phyloP scores from a whole-genome alignment of 176 grass and related monocot genomes.

The Rhynchospora tenuis region DNA sequence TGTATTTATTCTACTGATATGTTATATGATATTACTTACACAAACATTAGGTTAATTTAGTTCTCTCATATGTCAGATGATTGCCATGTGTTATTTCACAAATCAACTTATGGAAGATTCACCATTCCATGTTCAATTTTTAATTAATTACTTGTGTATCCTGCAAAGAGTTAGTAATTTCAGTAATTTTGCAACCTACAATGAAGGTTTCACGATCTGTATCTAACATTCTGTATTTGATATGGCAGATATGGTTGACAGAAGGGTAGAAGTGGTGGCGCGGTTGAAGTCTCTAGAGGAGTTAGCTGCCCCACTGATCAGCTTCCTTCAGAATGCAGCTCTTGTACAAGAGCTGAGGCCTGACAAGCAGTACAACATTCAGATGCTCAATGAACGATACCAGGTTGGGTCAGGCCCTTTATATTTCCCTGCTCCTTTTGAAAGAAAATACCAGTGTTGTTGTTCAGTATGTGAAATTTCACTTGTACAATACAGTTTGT shows the following conservation, averaged over 20 bases:
- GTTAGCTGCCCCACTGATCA: conserved; percentile 54
- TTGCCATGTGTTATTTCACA: neutral
- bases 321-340: conserved; percentile 59
- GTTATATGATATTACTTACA: neutral
- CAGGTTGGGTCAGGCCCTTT: conserved; percentile 30
- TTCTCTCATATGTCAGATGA: neutral
- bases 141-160: neutral
- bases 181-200: neutral
- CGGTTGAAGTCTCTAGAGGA: conserved; percentile 63
- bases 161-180: neutral
- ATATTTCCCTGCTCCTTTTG: too few relatives aligned
- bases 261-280: conserved; percentile 70
- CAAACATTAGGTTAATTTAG: neutral
- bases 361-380: conserved; percentile 81
- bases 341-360: conserved; percentile 78
- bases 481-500: too few relatives aligned
- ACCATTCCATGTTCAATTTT: neutral
- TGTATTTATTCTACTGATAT: neutral
- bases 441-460: neutral
- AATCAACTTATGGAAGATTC: neutral
- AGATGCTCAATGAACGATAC: conserved; percentile 73
- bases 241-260: conserved; percentile 52
- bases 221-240: neutral
- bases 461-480: neutral
- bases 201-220: neutral